Conservation (phyloP, 1,139 yeast genomes). For the Debaryomyces fabryi region DNA sequence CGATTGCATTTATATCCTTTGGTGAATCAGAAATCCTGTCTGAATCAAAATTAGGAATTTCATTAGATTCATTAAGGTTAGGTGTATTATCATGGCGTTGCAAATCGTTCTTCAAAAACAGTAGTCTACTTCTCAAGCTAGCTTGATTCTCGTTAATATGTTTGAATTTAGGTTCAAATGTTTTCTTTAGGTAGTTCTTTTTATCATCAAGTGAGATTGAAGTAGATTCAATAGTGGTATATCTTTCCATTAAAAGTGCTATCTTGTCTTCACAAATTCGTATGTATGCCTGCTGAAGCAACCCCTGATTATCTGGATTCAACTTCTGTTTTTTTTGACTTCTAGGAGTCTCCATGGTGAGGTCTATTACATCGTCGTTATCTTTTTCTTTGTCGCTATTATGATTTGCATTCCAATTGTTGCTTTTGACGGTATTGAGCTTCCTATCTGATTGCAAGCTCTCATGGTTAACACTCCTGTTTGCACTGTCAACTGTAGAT, state of each 20-base stretch:
- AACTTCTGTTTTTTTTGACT: slow-evolving; percentile 7
- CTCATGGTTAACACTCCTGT: not conserved
- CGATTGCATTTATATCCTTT: slow-evolving; percentile 12
- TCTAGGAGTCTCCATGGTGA: slow-evolving; percentile 9
- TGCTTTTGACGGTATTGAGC: not conserved
- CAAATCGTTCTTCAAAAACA: slow-evolving; percentile 4
- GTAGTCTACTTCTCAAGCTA: not conserved
- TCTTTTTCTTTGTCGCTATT: not conserved
- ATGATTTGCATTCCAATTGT: not conserved
- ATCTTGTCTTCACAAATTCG: slow-evolving; percentile 29
- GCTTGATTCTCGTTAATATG: slow-evolving; percentile 12
- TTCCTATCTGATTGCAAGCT: not conserved
- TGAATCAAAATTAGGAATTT: slow-evolving; percentile 9
- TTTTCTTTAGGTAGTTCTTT: slow-evolving; percentile 25
- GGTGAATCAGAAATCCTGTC: slow-evolving; percentile 8
- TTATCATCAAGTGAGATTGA: slow-evolving; percentile 40
- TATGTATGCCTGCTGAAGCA: slow-evolving; percentile 11
- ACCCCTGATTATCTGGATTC: not conserved
- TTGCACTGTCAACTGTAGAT: not conserved
- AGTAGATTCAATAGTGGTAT: slow-evolving; percentile 35
- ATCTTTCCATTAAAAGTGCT: slow-evolving; percentile 29
- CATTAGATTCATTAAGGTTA: slow-evolving; percentile 1
- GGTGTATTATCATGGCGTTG: not conserved
- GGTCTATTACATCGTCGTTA: slow-evolving; percentile 11
- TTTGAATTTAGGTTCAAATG: slow-evolving; percentile 25